These are phyloP conservation scores for Wickerhamomyces sp. DNA, from an alignment of 1,139 yeast genomes.

Conservation along the genomic window DNA sequence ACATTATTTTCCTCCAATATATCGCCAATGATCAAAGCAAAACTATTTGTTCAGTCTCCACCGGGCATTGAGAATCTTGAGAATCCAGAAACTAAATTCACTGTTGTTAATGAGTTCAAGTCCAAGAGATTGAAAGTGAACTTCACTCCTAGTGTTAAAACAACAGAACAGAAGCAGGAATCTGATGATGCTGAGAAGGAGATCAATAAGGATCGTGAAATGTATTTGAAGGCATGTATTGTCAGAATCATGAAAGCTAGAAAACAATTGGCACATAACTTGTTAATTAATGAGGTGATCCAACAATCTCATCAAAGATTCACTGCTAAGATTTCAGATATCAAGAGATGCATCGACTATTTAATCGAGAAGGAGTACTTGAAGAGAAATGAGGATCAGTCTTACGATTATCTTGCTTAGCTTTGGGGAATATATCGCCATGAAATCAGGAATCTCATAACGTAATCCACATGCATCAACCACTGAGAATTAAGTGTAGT, in stretches of 20 bases:
- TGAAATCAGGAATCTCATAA: no score
- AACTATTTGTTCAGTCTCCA: constrained; percentile 64
- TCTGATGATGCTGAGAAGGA: constrained; percentile 80
- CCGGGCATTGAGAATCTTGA: constrained; percentile 45
- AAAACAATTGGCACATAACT: constrained; percentile 71
- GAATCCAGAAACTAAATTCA: constrained; percentile 56
- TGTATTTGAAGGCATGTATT: constrained; percentile 86
- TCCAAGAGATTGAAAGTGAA: constrained; percentile 83
- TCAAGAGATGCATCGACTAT: constrained; percentile 81
- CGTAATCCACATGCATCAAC: no score
- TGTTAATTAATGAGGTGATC: constrained; percentile 81
- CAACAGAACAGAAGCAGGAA: constrained; percentile 62
- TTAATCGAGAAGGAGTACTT: constrained; percentile 85
- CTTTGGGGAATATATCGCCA: no score
- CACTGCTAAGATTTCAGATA: constrained; percentile 79
- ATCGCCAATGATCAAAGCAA: constrained; percentile 73
- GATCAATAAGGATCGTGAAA: constrained; percentile 81
- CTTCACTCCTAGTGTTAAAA: constrained; percentile 77
- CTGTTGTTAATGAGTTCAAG: constrained; percentile 76
- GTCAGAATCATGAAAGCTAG: constrained; percentile 97
- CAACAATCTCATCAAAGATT: constrained; percentile 84
- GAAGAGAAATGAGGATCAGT: constrained; percentile 69
- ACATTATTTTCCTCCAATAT: constrained; percentile 72
- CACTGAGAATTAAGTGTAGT: no score
- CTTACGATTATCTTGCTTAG: constrained; percentile 75